Evolutionary conservation across 202 grass and related monocot genomes (phyloP), one percentile per base, ranked within the genome.

Genomic region (Zoysia matrella): DNA sequence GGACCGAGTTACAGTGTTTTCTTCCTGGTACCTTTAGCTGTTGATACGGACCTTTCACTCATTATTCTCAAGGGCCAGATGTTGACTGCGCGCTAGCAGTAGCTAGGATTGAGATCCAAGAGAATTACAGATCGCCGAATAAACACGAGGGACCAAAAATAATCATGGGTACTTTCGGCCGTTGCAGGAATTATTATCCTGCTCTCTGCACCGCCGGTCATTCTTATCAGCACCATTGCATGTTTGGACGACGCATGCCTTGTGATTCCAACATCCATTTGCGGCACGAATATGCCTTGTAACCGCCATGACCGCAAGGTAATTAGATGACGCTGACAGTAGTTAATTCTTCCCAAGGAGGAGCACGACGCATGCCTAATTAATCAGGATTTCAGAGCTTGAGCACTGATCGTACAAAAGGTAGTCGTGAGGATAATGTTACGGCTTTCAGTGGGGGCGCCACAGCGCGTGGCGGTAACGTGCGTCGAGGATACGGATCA

Each of bases 81-180:
- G 81, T 52, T 76, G 76, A 84, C 76, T 36, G 30, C 30, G 30
- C 30, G 30, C 30, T 36, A 36, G 30, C 1, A 36, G 30, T 14
- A 7, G 8, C 42, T 70, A 76, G 69, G 16, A 73, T 66, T 36
- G 62, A 47, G 72, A 36, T 36, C 30, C 30, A 36, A 36, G 30
- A 36, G 30, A 36, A 36, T 36, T 36, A 36, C 30, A 61, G 16
- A 30, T 61, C 46, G 8, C 8, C 30, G 30, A 36, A 36, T 43
- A 14, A 76, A 45, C 55, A 63, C 43, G 65, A 76, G 30, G 47
- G 72, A 67, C 84, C 44, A 13, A 52, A 52, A 60, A 60, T 67
- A 74, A 81, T 85, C 77, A 77, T 77, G 50, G 43, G 71, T 39
- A 11, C 76, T 52, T 89, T 80, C n/a, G 55, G 76, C 60, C 41